These are phyloP conservation scores for Aspergillus fumigatus DNA, from an alignment of 2,329 filamentous ascomycete species.

Conservation along the genomic window DNA sequence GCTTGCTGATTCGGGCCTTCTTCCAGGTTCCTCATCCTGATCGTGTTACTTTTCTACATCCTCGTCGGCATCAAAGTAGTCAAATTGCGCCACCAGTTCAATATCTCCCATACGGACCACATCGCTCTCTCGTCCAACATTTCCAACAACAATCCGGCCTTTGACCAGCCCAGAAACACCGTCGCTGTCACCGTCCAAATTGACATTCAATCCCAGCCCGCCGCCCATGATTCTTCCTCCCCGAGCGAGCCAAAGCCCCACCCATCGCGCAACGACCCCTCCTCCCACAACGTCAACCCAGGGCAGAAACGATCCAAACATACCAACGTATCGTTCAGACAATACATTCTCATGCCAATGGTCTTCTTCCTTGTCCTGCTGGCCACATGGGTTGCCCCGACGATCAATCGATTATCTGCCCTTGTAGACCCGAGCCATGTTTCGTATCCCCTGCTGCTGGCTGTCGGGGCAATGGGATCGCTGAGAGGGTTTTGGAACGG, in stretches of 20 bases:
- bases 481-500: slow-evolving; percentile 38
- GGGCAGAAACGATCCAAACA: background rate
- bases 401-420: slow-evolving; percentile 33
- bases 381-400: slow-evolving; percentile 34
- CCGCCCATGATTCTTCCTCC: no score
- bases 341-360: slow-evolving; percentile 38
- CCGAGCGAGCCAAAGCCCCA: slow-evolving; percentile 2
- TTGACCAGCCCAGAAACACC: no score
- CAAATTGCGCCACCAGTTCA: slow-evolving; percentile 29
- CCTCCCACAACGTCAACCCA: background rate
- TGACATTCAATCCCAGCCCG: no score
- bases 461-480: slow-evolving; percentile 32
- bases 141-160: slow-evolving; percentile 9
- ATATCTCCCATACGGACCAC: slow-evolving; percentile 23
- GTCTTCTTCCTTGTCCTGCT: slow-evolving; percentile 35
- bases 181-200: no score
- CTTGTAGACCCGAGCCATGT: slow-evolving; percentile 24
- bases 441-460: slow-evolving; percentile 28
- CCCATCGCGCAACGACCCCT: background rate
- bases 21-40: slow-evolving; percentile 26
- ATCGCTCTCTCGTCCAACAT: slow-evolving; percentile 22
- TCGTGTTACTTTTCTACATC: slow-evolving; percentile 18
- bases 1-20: background rate
- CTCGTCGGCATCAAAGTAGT: slow-evolving; percentile 31
- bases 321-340: slow-evolving; percentile 29